Evolutionary conservation across 768 basidiomycete species (phyloP).

Genomic region (Punctularia strigosozonata): DNA sequence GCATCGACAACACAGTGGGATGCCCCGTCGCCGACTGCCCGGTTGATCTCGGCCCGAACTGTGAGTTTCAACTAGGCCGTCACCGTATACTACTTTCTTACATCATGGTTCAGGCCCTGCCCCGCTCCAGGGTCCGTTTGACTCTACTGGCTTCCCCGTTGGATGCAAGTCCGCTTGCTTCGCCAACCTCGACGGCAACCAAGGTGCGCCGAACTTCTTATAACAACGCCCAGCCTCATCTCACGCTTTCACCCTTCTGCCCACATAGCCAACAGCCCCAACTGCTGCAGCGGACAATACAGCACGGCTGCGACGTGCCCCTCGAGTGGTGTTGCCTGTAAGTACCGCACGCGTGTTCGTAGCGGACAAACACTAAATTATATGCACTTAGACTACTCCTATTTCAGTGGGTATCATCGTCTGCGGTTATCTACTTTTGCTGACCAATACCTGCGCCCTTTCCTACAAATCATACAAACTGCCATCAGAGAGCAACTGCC

Average conservation of each 20-base stretch:
- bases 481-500: constrained; percentile 31
- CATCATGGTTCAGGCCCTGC: constrained; percentile 11
- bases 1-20: constrained; percentile 41
- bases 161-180: constrained; percentile 21
- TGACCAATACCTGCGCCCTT: constrained; percentile 11
- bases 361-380: too few relatives aligned
- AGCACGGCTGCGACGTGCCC: constrained; percentile 19
- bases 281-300: constrained; percentile 22
- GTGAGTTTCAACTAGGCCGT: constrained; percentile 12
- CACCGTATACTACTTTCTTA: neutral
- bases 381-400: too few relatives aligned
- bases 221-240: neutral
- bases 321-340: too few relatives aligned
- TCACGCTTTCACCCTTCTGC: neutral
- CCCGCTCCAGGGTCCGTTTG: constrained; percentile 16
- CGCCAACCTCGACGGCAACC: constrained; percentile 17
- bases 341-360: too few relatives aligned
- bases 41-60: constrained; percentile 49
- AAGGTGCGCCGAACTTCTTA: constrained; percentile 8
- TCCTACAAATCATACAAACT: constrained; percentile 1
- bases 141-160: constrained; percentile 18
- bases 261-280: constrained; percentile 17
- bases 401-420: constrained; percentile 13
- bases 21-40: constrained; percentile 47
- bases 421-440: neutral